These are phyloP conservation scores for Holtermanniella nyarrowii DNA, from an alignment of 768 basidiomycete species.

Conservation along the genomic window DNA sequence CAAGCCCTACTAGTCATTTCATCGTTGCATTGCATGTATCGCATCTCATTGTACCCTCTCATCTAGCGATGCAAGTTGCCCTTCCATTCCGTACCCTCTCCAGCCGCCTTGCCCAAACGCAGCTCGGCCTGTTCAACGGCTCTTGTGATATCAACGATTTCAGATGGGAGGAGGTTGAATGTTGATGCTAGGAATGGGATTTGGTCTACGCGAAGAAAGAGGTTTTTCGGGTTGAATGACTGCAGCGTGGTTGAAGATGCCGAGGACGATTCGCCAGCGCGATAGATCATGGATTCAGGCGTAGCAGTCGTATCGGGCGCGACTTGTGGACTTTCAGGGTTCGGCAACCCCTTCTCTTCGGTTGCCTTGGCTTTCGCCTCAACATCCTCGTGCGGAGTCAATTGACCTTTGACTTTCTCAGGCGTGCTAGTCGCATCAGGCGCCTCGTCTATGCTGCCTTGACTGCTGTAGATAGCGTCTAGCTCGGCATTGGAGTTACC, in stretches of 20 bases:
- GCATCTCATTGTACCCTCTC: too few species aligned
- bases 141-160: constrained; percentile 38
- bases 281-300: constrained; percentile 14
- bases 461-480: constrained; percentile 21
- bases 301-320: constrained; percentile 28
- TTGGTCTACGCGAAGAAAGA: constrained; percentile 22
- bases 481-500: constrained; percentile 15
- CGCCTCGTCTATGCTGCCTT: constrained; percentile 13
- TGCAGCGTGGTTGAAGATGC: background rate
- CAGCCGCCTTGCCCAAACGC: constrained; percentile 11
- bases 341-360: background rate
- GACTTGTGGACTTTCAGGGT: constrained; percentile 5
- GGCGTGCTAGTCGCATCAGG: constrained; percentile 15
- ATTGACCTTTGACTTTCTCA: background rate
- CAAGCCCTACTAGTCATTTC: constrained; percentile 68
- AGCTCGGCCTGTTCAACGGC: constrained; percentile 39
- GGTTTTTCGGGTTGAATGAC: constrained; percentile 2
- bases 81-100: constrained; percentile 12
- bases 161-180: constrained; percentile 29
- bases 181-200: constrained; percentile 23
- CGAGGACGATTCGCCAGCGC: background rate
- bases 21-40: too few species aligned
- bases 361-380: background rate
- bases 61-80: constrained; percentile 25
- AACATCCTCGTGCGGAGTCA: background rate